Conservation (phyloP, 345 rosid genomes). For the Ricinus communis region DNA sequence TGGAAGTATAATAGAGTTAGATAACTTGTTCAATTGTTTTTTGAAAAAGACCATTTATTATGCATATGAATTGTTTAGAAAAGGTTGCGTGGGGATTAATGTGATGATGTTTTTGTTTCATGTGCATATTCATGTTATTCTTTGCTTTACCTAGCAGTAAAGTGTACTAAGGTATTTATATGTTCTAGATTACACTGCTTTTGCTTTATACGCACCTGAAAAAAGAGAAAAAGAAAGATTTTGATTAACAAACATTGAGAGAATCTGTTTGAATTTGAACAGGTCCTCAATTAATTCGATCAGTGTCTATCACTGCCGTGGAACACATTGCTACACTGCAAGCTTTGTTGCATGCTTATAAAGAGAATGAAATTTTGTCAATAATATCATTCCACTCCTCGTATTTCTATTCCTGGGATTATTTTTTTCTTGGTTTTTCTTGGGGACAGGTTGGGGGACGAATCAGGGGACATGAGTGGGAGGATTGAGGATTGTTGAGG, state of each 20-base stretch:
- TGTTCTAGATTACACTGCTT: not conserved
- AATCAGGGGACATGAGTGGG: not conserved
- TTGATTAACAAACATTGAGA: slow-evolving; percentile 29
- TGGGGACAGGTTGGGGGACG: too few species aligned
- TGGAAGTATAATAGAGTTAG: not conserved
- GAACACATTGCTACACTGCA: slow-evolving; percentile 25
- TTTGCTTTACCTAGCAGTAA: slow-evolving; percentile 19
- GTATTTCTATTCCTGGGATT: not conserved
- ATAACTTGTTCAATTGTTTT: not conserved
- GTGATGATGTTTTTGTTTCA: not conserved
- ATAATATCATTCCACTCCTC: not conserved
- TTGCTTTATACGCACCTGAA: slow-evolving; percentile 2
- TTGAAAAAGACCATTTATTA: not conserved
- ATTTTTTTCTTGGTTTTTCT: too few species aligned
- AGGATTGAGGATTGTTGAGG: not conserved
- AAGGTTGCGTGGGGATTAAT: slow-evolving; percentile 12
- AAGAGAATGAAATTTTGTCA: not conserved
- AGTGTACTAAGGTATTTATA: not conserved
- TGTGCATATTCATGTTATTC: slow-evolving; percentile 16
- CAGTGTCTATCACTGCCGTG: slow-evolving; percentile 25
- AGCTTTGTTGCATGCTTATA: slow-evolving; percentile 3
- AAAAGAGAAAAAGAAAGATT: slow-evolving; percentile 7
- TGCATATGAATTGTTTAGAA: not conserved
- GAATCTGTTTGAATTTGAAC: slow-evolving; percentile 33
- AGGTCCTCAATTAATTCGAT: slow-evolving; percentile 26